These are phyloP conservation scores for Vitis rotundifolia DNA, from an alignment of 164 flowering plant genomes.

Conservation along the genomic window DNA sequence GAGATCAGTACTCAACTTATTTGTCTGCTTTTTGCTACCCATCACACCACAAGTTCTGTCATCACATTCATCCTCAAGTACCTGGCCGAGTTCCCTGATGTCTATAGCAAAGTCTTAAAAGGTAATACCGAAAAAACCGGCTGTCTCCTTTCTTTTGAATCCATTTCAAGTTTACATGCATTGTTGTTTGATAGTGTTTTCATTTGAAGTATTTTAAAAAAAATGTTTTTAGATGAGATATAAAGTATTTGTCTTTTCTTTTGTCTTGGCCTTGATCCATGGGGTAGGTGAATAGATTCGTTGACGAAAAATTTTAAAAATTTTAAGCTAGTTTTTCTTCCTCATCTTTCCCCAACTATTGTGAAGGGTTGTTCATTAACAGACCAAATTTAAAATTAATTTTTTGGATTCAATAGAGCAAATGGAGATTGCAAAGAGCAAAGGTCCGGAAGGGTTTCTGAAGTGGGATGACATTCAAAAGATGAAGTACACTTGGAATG, in stretches of 20 bases:
- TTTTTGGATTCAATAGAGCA: conserved; percentile 5
- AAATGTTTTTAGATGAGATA: no score
- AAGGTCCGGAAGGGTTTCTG: conserved; percentile 6
- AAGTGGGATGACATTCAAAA: conserved; percentile 13
- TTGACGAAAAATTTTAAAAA: no score
- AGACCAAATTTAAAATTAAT: neutral
- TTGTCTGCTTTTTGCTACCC: conserved; percentile 1
- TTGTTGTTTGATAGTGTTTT: no score
- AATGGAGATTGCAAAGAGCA: conserved; percentile 6
- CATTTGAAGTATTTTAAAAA: no score
- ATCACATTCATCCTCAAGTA: conserved; percentile 9
- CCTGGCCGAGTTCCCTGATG: conserved; percentile 8
- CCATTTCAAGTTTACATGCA: no score
- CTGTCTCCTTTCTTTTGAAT: no score
- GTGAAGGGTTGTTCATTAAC: no score
- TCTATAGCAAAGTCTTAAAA: neutral
- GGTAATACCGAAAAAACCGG: neutral
- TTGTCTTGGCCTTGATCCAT: no score
- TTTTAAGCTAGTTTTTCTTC: no score
- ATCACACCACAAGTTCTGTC: neutral
- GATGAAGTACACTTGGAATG: conserved; percentile 12
- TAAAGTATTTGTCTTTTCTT: no score
- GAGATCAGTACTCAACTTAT: conserved; percentile 7
- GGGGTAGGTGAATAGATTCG: no score
- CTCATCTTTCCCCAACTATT: no score